Evolutionary conservation across 2,329 filamentous ascomycete species (phyloP).

Genomic region (Aciculosporium take): DNA sequence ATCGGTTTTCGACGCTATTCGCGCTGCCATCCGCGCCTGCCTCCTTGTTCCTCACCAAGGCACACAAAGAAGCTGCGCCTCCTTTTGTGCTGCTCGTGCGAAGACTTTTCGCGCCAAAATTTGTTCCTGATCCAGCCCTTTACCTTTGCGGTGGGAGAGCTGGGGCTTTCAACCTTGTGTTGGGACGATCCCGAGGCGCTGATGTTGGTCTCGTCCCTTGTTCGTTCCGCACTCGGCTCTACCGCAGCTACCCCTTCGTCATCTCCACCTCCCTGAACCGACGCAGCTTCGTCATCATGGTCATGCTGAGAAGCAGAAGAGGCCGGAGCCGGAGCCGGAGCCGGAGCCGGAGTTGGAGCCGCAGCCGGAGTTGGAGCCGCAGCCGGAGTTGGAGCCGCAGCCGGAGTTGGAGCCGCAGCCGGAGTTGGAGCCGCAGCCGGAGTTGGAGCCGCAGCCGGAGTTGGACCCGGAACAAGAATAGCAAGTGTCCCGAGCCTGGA

Average conservation of each 20-base stretch:
- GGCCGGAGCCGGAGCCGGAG: constrained; percentile 6
- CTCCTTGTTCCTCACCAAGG: constrained; percentile 27
- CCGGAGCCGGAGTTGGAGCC: neutral
- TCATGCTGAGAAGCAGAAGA: neutral
- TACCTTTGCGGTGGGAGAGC: constrained; percentile 26
- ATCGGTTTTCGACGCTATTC: constrained; percentile 26
- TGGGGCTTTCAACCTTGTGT: constrained; percentile 8
- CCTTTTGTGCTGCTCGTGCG: constrained; percentile 23
- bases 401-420: neutral
- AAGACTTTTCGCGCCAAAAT: constrained; percentile 30
- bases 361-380: too few species aligned
- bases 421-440: constrained; percentile 4
- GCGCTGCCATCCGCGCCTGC: constrained; percentile 33
- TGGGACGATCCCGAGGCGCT: constrained; percentile 6
- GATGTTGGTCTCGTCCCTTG: constrained; percentile 1
- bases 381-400: neutral
- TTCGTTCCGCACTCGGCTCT: neutral
- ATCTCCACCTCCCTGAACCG: constrained; percentile 7
- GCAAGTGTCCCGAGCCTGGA: constrained; percentile 18
- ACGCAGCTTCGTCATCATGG: constrained; percentile 6
- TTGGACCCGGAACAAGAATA: too few species aligned
- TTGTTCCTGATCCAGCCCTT: constrained; percentile 43
- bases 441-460: neutral
- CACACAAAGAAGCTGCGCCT: constrained; percentile 35
- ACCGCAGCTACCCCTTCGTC: neutral